Percentiles rank a stretch among this genome's conserved stretches.
Evolutionary conservation across 305 asterid species (phyloP).

Genomic region (Euphrasia arctica): DNA sequence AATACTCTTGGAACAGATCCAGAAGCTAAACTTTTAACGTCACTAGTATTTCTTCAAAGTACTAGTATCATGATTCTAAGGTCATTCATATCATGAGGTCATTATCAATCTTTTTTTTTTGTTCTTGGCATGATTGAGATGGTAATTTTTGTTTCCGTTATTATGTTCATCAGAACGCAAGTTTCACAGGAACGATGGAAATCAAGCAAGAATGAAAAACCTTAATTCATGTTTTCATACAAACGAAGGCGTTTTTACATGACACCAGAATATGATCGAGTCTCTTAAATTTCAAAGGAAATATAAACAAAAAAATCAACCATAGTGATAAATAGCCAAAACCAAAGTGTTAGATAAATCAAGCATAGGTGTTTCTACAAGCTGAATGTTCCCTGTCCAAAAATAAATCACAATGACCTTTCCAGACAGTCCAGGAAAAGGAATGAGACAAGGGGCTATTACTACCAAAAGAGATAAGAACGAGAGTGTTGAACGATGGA

Average conservation of each 20-base stretch:
- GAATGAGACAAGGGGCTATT: background rate
- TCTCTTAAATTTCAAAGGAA: constrained; percentile 8
- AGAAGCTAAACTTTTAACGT: constrained; percentile 15
- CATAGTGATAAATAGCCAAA: background rate
- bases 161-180: background rate
- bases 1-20: constrained; percentile 6
- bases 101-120: background rate
- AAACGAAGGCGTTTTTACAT: background rate
- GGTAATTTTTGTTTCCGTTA: too few species aligned
- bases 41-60: constrained; percentile 4
- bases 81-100: background rate
- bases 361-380: background rate
- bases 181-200: background rate
- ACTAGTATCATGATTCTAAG: background rate
- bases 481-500: constrained; percentile 5
- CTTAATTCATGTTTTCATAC: background rate
- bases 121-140: background rate
- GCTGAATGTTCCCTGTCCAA: background rate
- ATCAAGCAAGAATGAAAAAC: background rate
- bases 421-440: background rate
- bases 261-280: background rate
- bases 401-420: constrained; percentile 5
- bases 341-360: background rate
- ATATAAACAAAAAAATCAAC: background rate
- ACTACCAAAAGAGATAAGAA: constrained; percentile 1